Evolutionary conservation across 371 early-diverging fungal species (phyloP).

Genomic region (Cokeromyces recurvatus): DNA sequence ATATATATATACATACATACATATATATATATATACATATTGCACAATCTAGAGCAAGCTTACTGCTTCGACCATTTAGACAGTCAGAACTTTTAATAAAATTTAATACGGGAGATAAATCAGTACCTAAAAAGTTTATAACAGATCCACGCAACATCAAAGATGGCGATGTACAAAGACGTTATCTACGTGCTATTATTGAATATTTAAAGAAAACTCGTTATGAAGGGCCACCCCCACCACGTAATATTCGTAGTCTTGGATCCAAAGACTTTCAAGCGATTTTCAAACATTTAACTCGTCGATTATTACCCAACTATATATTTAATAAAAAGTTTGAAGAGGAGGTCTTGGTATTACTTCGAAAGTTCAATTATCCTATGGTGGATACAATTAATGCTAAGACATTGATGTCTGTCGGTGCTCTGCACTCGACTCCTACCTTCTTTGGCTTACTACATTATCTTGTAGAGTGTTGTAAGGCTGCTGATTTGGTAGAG

Average conservation of each 20-base stretch:
- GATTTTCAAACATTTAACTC: not conserved
- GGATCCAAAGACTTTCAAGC: not conserved
- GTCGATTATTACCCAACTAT: not conserved
- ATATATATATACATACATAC: too few relatives aligned
- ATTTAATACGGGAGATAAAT: too few relatives aligned
- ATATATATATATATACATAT: too few relatives aligned
- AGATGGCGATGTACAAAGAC: not conserved
- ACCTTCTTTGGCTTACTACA: too few relatives aligned
- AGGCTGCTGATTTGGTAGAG: too few relatives aligned
- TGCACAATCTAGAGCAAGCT: too few relatives aligned
- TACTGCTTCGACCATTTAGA: too few relatives aligned
- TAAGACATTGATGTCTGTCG: slow-evolving; percentile 2
- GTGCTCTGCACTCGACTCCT: slow-evolving; percentile 11
- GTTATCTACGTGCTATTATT: not conserved
- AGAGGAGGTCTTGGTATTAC: slow-evolving; percentile 1
- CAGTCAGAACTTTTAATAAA: too few relatives aligned
- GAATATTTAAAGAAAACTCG: not conserved
- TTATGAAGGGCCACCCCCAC: not conserved
- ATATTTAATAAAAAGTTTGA: not conserved
- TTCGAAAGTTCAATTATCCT: not conserved
- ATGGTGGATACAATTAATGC: slow-evolving; percentile 2
- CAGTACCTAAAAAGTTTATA: not conserved
- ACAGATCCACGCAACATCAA: not conserved
- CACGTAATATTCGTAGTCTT: not conserved
- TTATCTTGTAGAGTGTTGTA: too few relatives aligned